Conservation (phyloP, 805 yeast genomes). For the Zygotorulaspora chibaensis region DNA sequence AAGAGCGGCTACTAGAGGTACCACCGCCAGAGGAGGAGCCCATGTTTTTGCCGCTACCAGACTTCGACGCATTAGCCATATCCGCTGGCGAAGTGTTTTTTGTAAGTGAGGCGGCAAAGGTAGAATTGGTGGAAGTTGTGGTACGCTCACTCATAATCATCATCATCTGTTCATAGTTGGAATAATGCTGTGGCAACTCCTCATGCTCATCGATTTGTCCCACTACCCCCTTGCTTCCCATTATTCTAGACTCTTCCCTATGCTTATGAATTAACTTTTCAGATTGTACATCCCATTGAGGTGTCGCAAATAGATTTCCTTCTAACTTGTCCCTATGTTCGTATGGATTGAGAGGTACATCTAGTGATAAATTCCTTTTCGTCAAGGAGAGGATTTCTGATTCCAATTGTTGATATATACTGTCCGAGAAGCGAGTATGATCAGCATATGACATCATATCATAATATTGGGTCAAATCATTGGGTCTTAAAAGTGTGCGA, state of each 20-base stretch:
- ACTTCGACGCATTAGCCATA: conserved; percentile 8
- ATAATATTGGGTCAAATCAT: conserved; percentile 75
- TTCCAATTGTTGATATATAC: conserved; percentile 75
- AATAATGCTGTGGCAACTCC: conserved; percentile 66
- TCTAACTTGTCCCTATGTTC: conserved; percentile 38
- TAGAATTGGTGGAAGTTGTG: conserved; percentile 38
- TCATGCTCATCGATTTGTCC: conserved; percentile 55
- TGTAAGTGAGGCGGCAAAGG: conserved; percentile 36
- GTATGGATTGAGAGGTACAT: conserved; percentile 71
- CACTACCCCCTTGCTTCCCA: conserved; percentile 38
- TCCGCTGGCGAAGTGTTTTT: conserved; percentile 28
- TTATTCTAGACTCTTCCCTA: conserved; percentile 39
- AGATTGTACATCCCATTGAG: conserved; percentile 39
- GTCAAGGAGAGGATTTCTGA: conserved; percentile 80
- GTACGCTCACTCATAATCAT: conserved; percentile 51
- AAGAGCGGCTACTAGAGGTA: conserved; percentile 15
- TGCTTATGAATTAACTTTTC: conserved; percentile 36
- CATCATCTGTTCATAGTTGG: conserved; percentile 92
- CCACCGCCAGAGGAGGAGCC: conserved; percentile 9
- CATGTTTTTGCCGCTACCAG: conserved; percentile 7
- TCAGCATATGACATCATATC: conserved; percentile 85
- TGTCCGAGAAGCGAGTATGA: conserved; percentile 72
- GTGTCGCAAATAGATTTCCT: conserved; percentile 37
- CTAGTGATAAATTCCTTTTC: conserved; percentile 68
- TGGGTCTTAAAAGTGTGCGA: conserved; percentile 73